Conservation (phyloP, 2,329 filamentous ascomycete species). For the Cladosporium phlei region DNA sequence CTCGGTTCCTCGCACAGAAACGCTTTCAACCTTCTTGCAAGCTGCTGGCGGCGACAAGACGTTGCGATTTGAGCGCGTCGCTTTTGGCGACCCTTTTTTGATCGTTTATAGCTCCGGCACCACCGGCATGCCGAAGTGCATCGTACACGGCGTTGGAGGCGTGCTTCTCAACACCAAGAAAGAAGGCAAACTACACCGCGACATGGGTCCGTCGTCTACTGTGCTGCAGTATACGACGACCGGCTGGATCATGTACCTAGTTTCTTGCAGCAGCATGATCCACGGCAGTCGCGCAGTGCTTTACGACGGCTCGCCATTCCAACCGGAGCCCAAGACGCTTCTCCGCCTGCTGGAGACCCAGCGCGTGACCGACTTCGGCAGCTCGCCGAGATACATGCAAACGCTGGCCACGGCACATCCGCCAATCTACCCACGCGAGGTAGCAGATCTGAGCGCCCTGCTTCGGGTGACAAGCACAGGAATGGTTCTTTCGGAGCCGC, state of each 20-base stretch:
- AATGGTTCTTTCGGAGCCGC: constrained; percentile 72
- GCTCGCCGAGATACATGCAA: constrained; percentile 70
- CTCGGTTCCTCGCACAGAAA: constrained; percentile 45
- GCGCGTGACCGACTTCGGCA: constrained; percentile 67
- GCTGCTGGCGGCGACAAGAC: constrained; percentile 35
- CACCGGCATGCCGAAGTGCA: constrained; percentile 78
- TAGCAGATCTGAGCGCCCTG: constrained; percentile 60
- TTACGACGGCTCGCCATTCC: constrained; percentile 81
- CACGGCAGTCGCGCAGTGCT: constrained; percentile 59
- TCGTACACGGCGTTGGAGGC: constrained; percentile 71
- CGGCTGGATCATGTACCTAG: constrained; percentile 86
- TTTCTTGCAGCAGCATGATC: constrained; percentile 54
- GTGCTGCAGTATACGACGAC: constrained; percentile 61
- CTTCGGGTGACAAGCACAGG: constrained; percentile 65
- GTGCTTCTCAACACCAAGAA: constrained; percentile 56
- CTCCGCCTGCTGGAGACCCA: constrained; percentile 59
- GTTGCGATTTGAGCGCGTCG: constrained; percentile 55
- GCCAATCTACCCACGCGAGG: constrained; percentile 50
- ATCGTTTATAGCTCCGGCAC: constrained; percentile 72
- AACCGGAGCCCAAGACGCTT: constrained; percentile 61
- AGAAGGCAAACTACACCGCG: constrained; percentile 54
- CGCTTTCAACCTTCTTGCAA: constrained; percentile 40
- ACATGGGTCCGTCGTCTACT: constrained; percentile 38
- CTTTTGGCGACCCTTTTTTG: constrained; percentile 70
- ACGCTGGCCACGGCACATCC: constrained; percentile 64